A percentile compares a stretch with the other conserved stretches of the same genome.
Conservation (phyloP, 1,139 yeast genomes). For the Sugiyamaella grinbergsii region DNA sequence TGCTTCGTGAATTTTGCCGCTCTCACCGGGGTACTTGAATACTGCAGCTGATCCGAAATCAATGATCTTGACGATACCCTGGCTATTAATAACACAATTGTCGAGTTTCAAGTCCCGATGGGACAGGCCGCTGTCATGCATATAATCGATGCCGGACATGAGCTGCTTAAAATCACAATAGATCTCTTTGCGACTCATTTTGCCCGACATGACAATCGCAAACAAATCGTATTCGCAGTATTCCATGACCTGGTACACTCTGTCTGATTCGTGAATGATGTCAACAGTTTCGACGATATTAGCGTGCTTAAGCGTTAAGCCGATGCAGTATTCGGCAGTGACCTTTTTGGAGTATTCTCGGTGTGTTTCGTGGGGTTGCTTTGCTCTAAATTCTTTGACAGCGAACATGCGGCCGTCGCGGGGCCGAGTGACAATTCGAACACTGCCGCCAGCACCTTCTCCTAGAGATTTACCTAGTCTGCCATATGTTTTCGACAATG, state of each 20-base stretch:
- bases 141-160: conserved; percentile 74
- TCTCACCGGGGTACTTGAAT: conserved; percentile 78
- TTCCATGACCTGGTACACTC: conserved; percentile 91
- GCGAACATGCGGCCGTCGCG: conserved; percentile 78
- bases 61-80: conserved; percentile 86
- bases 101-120: conserved; percentile 92
- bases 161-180: conserved; percentile 91
- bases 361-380: conserved; percentile 72
- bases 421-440: conserved; percentile 68
- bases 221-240: conserved; percentile 91
- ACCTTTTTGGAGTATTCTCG: conserved; percentile 92
- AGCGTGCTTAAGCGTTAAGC: conserved; percentile 86
- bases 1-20: conserved; percentile 75
- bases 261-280: conserved; percentile 84
- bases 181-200: conserved; percentile 82
- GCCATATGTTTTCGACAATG: conserved; percentile 74
- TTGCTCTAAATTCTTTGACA: conserved; percentile 85
- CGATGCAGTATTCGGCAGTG: conserved; percentile 94
- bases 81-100: conserved; percentile 83
- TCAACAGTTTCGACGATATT: conserved; percentile 90
- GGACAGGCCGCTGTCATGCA: conserved; percentile 86
- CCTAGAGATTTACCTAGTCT: conserved; percentile 86
- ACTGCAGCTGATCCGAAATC: conserved; percentile 97
- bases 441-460: conserved; percentile 97
- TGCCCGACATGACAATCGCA: conserved; percentile 94